Base-by-base conservation (phyloP, 192 early-diverging fungal genomes). In the Coemansia sp. region DNA sequence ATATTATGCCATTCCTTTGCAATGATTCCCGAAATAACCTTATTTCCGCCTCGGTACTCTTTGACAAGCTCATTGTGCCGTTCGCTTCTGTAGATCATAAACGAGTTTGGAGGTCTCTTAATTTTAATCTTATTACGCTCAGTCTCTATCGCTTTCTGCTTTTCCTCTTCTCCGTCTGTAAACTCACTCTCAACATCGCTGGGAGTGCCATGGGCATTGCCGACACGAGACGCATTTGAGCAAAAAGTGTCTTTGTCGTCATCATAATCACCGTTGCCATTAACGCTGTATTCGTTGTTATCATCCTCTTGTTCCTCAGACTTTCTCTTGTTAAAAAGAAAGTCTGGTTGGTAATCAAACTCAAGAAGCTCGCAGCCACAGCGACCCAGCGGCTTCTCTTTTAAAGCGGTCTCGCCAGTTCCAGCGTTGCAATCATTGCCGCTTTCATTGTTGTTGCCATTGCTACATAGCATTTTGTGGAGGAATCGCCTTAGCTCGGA, bases 61-160 rank as follows among this genome's bases (percentile, higher is more conserved):
- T 71, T 82, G 13, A 82, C 80, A 19, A 77, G 45, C 60, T 82
- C 80, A 19, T 69, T 82, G 55, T 82, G 80, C 6, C 72, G 80
- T 19, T 69, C 51, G 60, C 80, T 77, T 22, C 80, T 71, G 45
- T 77, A 82, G 19, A 82, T 71, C 68, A 82, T 82, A 63, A 82
- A 82, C 56, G 80, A 71, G 54, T 82, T 82, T 18, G 80, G 80
- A 48, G 80, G 80, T 7, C 80, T 64, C 66, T 82, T 82, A 60
- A 82, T 82, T 40, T 68, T 77, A 32, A 82, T 82, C 40, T 64
- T 65, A 12, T 69, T 76, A 15, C 68, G 63, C 58, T 82, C 79
- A 6, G 66, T 67, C 26, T 73, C 71, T 15, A 58, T 22, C n/a
- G 37, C 37, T 7, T 37, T 36, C 56, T 11, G 39, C 13, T 41